phyloP scores from a whole-genome alignment of 2,329 filamentous ascomycete genomes.

The Aspergillus texensis region DNA sequence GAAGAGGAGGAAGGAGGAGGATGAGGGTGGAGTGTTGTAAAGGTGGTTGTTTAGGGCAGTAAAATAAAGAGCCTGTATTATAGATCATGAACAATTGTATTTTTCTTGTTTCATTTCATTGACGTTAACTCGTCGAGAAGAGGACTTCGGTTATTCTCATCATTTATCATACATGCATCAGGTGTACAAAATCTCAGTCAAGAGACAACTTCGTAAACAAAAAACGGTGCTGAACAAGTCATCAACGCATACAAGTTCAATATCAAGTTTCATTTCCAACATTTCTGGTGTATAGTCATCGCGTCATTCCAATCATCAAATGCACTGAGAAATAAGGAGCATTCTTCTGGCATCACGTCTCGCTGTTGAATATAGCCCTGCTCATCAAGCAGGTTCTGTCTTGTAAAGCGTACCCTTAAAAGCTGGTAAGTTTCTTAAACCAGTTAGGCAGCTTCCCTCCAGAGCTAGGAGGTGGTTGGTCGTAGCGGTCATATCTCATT shows the following conservation, averaged over 20 bases:
- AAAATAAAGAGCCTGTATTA: neutral
- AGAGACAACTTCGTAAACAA: neutral
- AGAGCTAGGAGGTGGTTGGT: conserved; percentile 25
- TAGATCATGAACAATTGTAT: neutral
- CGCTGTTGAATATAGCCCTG: neutral
- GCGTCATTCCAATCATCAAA: conserved; percentile 16
- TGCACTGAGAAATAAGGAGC: neutral
- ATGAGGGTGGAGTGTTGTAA: neutral
- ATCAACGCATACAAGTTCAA: neutral
- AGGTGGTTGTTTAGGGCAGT: neutral
- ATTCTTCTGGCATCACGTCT: neutral
- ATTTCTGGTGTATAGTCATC: conserved; percentile 5
- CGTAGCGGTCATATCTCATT: conserved; percentile 34
- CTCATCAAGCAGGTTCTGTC: neutral
- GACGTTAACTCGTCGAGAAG: neutral
- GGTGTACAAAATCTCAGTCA: conserved; percentile 2
- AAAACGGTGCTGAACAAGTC: neutral
- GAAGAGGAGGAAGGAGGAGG: conserved; percentile 21
- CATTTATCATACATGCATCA: conserved; percentile 11
- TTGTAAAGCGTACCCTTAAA: conserved; percentile 24
- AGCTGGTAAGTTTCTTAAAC: conserved; percentile 47
- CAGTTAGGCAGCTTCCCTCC: conserved; percentile 44
- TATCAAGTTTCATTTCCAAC: neutral
- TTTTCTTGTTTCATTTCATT: neutral
- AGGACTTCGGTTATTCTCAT: neutral